Conservation (phyloP, 345 rosid genomes). For the Boechera stricta region DNA sequence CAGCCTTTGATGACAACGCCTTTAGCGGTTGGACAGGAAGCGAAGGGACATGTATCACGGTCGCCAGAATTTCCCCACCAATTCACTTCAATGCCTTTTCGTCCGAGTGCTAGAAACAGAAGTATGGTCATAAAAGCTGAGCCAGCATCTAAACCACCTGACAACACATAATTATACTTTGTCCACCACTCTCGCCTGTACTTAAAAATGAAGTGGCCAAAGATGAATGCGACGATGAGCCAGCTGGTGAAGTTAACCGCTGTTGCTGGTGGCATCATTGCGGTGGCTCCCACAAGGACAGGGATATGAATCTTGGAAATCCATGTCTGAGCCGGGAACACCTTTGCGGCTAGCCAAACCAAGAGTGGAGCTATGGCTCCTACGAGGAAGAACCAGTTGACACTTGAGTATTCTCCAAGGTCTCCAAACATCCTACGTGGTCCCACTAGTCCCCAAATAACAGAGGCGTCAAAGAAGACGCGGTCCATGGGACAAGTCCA, state of each 20-base stretch:
- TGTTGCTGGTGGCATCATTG: slow-evolving; percentile 84
- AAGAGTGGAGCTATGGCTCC: slow-evolving; percentile 78
- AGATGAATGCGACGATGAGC: slow-evolving; percentile 61
- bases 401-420: slow-evolving; percentile 63
- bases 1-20: slow-evolving; percentile 63
- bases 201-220: slow-evolving; percentile 62
- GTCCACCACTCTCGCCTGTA: slow-evolving; percentile 66
- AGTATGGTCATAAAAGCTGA: slow-evolving; percentile 74
- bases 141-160: slow-evolving; percentile 85
- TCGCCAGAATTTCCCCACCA: slow-evolving; percentile 90
- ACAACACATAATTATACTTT: slow-evolving; percentile 76
- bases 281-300: slow-evolving; percentile 70
- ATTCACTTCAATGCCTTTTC: slow-evolving; percentile 47
- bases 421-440: slow-evolving; percentile 80
- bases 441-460: slow-evolving; percentile 90
- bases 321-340: slow-evolving; percentile 67
- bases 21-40: slow-evolving; percentile 75
- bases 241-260: slow-evolving; percentile 83
- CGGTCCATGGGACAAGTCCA: slow-evolving; percentile 83
- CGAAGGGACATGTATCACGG: slow-evolving; percentile 69
- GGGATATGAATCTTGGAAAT: slow-evolving; percentile 70
- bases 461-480: slow-evolving; percentile 78
- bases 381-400: slow-evolving; percentile 78
- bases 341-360: slow-evolving; percentile 71
- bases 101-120: slow-evolving; percentile 59